A percentile compares a stretch with the other conserved stretches of the same genome.
Evolutionary conservation across 1,139 yeast genomes (phyloP).

Genomic region (Scheffersomyces stambukii): DNA sequence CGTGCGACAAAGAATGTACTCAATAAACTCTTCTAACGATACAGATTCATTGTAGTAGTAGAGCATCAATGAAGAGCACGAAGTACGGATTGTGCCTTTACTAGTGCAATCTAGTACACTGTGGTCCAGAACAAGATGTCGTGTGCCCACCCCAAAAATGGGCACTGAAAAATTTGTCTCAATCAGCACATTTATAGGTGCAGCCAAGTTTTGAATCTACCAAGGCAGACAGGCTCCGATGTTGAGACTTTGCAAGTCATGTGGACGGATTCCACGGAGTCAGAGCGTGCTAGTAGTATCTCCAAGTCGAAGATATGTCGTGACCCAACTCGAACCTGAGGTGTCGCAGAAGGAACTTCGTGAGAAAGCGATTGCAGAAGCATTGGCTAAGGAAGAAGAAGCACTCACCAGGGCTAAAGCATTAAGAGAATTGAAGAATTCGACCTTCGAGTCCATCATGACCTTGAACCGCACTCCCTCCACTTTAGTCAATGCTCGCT

Average conservation of each 20-base stretch:
- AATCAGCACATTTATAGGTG: too few species aligned
- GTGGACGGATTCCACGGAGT: too few species aligned
- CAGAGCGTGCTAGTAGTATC: too few species aligned
- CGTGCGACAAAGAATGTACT: too few species aligned
- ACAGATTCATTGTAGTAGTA: constrained; percentile 6
- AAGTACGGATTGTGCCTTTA: constrained; percentile 4
- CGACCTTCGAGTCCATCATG: constrained; percentile 24
- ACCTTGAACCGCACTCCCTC: constrained; percentile 36
- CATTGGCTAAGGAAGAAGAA: constrained; percentile 43
- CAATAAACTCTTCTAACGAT: constrained; percentile 7
- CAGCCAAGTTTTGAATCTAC: too few species aligned
- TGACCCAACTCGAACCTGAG: too few species aligned
- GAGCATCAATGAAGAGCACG: constrained; percentile 5
- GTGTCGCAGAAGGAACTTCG: constrained; percentile 31
- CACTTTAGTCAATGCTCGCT: constrained; percentile 26
- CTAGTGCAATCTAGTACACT: constrained; percentile 1
- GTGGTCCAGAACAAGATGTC: background rate
- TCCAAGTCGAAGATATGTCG: too few species aligned
- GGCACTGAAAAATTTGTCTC: too few species aligned
- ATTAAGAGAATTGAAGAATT: constrained; percentile 31
- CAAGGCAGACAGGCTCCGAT: too few species aligned
- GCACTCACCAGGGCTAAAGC: constrained; percentile 33
- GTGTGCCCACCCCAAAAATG: constrained; percentile 1
- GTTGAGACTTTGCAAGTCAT: too few species aligned
- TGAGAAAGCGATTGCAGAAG: constrained; percentile 42